A percentile compares a stretch with the other conserved stretches of the same genome.
phyloP scores from a whole-genome alignment of 78 protist species.

The Dictyostelium intermedium region DNA sequence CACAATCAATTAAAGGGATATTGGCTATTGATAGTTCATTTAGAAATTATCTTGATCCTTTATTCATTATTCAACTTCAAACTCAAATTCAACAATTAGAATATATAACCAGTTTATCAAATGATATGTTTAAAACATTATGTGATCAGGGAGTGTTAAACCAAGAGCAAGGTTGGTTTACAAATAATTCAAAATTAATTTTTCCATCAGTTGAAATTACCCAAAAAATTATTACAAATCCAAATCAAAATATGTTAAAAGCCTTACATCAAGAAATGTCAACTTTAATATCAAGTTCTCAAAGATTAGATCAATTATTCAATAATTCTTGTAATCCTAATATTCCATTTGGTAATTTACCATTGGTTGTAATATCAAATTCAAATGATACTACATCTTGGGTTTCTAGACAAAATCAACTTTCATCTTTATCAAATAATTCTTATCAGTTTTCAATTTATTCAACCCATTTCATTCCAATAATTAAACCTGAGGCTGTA shows the following conservation, averaged over 20 bases:
- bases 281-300: neutral
- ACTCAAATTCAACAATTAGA: neutral
- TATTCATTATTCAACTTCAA: neutral
- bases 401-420: neutral
- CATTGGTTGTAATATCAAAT: neutral
- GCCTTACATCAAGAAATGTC: conserved; percentile 18
- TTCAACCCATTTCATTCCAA: conserved; percentile 18
- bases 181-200: neutral
- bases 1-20: conserved; percentile 3
- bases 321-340: neutral
- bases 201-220: neutral
- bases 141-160: neutral
- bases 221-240: neutral
- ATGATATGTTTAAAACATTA: neutral
- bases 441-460: neutral
- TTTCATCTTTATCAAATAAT: neutral
- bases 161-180: neutral
- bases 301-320: neutral
- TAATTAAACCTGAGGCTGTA: neutral
- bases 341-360: conserved; percentile 8
- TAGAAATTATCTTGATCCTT: neutral
- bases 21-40: conserved; percentile 13
- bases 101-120: neutral
- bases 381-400: neutral
- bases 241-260: neutral